These are phyloP conservation scores for Penicillium palitans DNA, from an alignment of 2,329 filamentous ascomycete species.

Conservation along the genomic window DNA sequence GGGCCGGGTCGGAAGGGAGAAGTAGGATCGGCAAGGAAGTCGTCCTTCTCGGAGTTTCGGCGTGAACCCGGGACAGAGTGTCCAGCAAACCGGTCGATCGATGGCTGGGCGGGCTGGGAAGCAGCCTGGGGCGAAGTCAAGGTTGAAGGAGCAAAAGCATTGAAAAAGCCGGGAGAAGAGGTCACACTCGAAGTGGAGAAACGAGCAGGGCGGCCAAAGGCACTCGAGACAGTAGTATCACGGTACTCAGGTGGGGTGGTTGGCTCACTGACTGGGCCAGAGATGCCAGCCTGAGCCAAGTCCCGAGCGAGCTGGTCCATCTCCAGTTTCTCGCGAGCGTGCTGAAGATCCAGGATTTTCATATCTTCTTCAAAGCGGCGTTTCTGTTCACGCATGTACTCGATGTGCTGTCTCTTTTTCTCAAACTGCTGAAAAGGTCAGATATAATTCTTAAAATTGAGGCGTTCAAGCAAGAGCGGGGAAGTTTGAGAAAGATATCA, in stretches of 20 bases:
- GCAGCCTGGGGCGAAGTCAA: slow-evolving; percentile 72
- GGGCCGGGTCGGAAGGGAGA: slow-evolving; percentile 71
- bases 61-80: slow-evolving; percentile 84
- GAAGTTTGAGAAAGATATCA: neutral
- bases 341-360: slow-evolving; percentile 82
- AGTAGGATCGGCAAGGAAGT: slow-evolving; percentile 64
- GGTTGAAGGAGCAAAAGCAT: slow-evolving; percentile 72
- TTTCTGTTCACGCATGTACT: slow-evolving; percentile 84
- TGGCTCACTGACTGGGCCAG: slow-evolving; percentile 85
- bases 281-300: slow-evolving; percentile 58
- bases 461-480: neutral
- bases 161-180: slow-evolving; percentile 74
- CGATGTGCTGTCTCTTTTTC: slow-evolving; percentile 90
- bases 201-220: slow-evolving; percentile 80
- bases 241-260: slow-evolving; percentile 94
- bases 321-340: slow-evolving; percentile 78
- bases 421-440: slow-evolving; percentile 69
- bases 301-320: slow-evolving; percentile 83
- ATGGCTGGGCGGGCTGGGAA: slow-evolving; percentile 50
- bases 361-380: slow-evolving; percentile 89
- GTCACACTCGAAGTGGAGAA: slow-evolving; percentile 87
- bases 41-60: slow-evolving; percentile 87
- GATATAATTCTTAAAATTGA: neutral
- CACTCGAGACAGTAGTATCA: slow-evolving; percentile 75
- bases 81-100: slow-evolving; percentile 69